A percentile compares a stretch with the other conserved stretches of the same genome.
Evolutionary conservation across 129 eudicot species (phyloP).

Genomic region (Saussurea involucrata): DNA sequence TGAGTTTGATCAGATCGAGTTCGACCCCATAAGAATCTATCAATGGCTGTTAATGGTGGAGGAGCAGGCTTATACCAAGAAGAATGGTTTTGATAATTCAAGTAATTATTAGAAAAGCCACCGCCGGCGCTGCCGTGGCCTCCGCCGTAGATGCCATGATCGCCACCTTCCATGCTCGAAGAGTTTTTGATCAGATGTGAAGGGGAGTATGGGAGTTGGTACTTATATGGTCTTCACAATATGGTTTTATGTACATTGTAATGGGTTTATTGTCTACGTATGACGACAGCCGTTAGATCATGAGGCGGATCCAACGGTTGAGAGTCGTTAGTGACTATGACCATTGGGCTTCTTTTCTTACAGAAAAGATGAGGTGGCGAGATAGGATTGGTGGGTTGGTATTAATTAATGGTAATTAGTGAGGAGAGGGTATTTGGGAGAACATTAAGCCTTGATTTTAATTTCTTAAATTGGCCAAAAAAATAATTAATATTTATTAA

Average conservation of each 20-base stretch:
- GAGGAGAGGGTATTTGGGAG: constrained; percentile 29
- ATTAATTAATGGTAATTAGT: constrained; percentile 9
- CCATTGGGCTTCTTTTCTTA: constrained; percentile 35
- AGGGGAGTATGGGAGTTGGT: constrained; percentile 19
- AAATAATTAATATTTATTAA: not conserved
- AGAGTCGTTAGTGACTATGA: constrained; percentile 21
- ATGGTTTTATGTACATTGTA: constrained; percentile 18
- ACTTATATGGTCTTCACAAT: constrained; percentile 2
- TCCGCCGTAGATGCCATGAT: constrained; percentile 13
- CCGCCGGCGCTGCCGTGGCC: constrained; percentile 1
- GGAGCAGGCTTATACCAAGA: constrained; percentile 19
- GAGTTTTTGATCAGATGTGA: constrained; percentile 13
- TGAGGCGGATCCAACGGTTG: constrained; percentile 35
- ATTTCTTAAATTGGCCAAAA: constrained; percentile 4
- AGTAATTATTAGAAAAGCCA: constrained; percentile 8
- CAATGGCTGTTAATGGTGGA: constrained; percentile 49
- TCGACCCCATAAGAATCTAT: constrained; percentile 43
- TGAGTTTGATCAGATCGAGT: constrained; percentile 20
- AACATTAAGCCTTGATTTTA: constrained; percentile 32
- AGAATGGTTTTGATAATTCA: constrained; percentile 12
- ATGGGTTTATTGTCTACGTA: not conserved
- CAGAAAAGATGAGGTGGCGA: constrained; percentile 13
- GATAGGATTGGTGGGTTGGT: not conserved
- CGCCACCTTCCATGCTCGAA: constrained; percentile 34
- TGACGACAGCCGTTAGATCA: constrained; percentile 36